Percentiles rank a stretch among this genome's conserved stretches.
Evolutionary conservation across 148 eudicot genomes (phyloP).

Genomic region (Fagopyrum homotropicum): DNA sequence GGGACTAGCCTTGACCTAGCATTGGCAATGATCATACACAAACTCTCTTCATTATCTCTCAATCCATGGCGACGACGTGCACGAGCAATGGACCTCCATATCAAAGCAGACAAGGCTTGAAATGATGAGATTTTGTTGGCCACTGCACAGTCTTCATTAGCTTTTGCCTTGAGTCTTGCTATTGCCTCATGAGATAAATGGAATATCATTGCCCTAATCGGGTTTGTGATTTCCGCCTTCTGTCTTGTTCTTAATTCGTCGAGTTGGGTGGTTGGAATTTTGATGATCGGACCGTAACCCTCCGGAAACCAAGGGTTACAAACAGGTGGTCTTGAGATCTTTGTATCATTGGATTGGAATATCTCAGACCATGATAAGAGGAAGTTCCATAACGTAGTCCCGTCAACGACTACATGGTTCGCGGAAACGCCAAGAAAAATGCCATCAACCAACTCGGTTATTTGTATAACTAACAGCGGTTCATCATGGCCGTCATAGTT

Average conservation of each 20-base stretch:
- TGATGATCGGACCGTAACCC: slow-evolving; percentile 20
- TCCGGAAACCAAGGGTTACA: slow-evolving; percentile 25
- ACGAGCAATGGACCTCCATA: slow-evolving; percentile 61
- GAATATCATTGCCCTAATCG: slow-evolving; percentile 43
- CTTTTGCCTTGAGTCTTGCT: slow-evolving; percentile 40
- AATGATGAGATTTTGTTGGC: slow-evolving; percentile 48
- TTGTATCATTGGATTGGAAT: slow-evolving; percentile 8
- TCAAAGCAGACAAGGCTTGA: slow-evolving; percentile 58
- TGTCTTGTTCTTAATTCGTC: slow-evolving; percentile 20
- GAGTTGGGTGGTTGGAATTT: slow-evolving; percentile 26
- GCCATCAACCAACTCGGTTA: no score
- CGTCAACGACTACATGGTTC: no score
- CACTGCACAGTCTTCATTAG: slow-evolving; percentile 24
- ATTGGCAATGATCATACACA: slow-evolving; percentile 50
- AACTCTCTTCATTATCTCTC: slow-evolving; percentile 19
- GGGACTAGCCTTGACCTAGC: slow-evolving; percentile 39
- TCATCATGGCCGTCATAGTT: no score
- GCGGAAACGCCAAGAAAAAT: no score
- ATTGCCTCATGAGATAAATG: slow-evolving; percentile 55
- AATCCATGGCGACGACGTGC: slow-evolving; percentile 26
- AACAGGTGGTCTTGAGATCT: slow-evolving; percentile 15
- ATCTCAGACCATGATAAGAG: no score
- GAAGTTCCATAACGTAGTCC: no score
- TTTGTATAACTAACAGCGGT: no score
- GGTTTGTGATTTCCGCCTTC: slow-evolving; percentile 10